Evolutionary conservation across 495 filamentous ascomycete genomes (phyloP), one percentile per base, ranked within the genome.

Genomic region (Clavariopsis aquatica): DNA sequence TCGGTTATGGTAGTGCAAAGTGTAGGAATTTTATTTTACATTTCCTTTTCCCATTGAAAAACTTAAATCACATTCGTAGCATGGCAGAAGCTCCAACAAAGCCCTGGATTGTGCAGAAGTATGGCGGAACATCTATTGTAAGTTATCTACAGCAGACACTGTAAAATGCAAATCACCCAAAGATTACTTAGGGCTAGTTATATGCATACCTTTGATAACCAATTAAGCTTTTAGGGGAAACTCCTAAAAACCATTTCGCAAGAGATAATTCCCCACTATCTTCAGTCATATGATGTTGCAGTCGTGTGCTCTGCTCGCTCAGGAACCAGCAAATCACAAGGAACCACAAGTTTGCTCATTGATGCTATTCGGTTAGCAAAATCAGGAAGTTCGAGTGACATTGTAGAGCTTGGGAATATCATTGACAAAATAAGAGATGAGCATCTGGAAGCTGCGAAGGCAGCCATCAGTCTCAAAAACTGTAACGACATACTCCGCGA

Each of bases 81-180:
- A 65, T 60, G 62, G 3, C 47, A 5, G 19, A 57, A 17, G 9
- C 28, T 22, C 13, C 31, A 17, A 19, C 56, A 29, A 75, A 72
- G 58, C 73, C 73, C 8, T 79, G 77, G 77, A 69, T 79, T 43
- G 75, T 79, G 19, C 77, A 79, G 57, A 79, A 79, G 69, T 79
- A 79, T 53, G 77, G 77, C 6, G 77, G 77, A 0, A 79, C 77
- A 22, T 75, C 74, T 61, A 15, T 79, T 4, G 77, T 43, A 43
- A 43, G 38, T 43, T 6, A 9, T 17, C 13, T 3, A 43, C 8
- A 43, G n/a, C n/a, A n/a, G n/a, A n/a, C n/a, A n/a, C n/a, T n/a
- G n/a, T n/a, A n/a, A n/a, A n/a, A n/a, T n/a, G n/a, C n/a, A n/a
- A n/a, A n/a, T n/a, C n/a, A n/a, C n/a, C n/a, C n/a, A n/a, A n/a